Conservation (phyloP, 495 filamentous ascomycete genomes). For the Geoglossum glabrum region DNA sequence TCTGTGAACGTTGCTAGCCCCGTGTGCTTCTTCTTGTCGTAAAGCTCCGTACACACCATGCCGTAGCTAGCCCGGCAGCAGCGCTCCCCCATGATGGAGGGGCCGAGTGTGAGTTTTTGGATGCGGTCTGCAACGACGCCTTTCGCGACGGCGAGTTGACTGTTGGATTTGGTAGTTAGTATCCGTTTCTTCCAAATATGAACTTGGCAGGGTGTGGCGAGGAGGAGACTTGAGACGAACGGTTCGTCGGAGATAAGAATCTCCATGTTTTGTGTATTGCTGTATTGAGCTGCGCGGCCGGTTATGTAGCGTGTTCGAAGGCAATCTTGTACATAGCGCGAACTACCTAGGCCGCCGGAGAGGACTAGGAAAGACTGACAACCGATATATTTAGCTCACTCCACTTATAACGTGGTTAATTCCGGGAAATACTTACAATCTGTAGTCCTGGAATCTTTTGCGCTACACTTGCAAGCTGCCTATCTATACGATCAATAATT, state of each 20-base stretch:
- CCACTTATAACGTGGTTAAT: not conserved
- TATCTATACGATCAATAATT: conserved; percentile 30
- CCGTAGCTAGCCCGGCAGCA: conserved; percentile 37
- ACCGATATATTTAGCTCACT: not conserved
- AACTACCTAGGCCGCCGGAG: conserved; percentile 45
- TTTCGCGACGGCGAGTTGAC: conserved; percentile 35
- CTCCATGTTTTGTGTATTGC: conserved; percentile 21
- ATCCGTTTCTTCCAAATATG: not conserved
- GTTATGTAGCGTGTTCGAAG: conserved; percentile 11
- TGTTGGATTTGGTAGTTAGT: conserved; percentile 5
- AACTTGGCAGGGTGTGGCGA: not conserved
- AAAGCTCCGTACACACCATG: conserved; percentile 27
- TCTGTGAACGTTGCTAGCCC: conserved; percentile 24
- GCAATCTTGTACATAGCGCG: conserved; percentile 29
- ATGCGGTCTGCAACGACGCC: conserved; percentile 34
- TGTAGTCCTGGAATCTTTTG: conserved; percentile 23
- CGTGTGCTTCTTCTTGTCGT: conserved; percentile 24
- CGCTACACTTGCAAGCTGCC: conserved; percentile 31
- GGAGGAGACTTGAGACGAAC: conserved; percentile 13
- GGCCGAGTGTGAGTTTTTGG: conserved; percentile 25
- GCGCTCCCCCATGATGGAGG: conserved; percentile 24
- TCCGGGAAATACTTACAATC: conserved; percentile 21
- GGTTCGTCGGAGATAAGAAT: conserved; percentile 32
- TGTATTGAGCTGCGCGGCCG: not conserved
- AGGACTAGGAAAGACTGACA: conserved; percentile 33